A percentile compares a stretch with the other conserved stretches of the same genome.
These are phyloP conservation scores for Aspergillus tanneri DNA, from an alignment of 2,329 filamentous ascomycete genomes.

Conservation along the genomic window DNA sequence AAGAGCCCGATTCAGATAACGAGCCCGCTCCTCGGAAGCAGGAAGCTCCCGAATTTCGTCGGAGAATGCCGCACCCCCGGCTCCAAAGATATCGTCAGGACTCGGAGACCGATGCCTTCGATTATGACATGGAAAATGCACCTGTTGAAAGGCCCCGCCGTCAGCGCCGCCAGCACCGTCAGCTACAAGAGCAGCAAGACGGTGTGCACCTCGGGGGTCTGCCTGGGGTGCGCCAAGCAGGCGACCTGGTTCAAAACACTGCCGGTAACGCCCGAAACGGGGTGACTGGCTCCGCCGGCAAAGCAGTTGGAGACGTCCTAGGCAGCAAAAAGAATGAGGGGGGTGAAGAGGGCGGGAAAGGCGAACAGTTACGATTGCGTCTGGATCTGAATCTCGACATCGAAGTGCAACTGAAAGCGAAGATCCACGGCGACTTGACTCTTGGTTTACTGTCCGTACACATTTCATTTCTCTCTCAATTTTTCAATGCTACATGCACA, in stretches of 20 bases:
- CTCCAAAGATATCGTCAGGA: conserved; percentile 40
- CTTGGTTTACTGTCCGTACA: conserved; percentile 70
- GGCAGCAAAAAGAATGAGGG: conserved; percentile 32
- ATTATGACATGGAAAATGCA: conserved; percentile 48
- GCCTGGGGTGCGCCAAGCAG: conserved; percentile 57
- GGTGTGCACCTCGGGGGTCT: conserved; percentile 48
- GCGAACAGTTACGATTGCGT: conserved; percentile 57
- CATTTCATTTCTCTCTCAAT: not conserved
- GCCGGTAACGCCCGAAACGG: conserved; percentile 49
- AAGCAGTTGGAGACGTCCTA: conserved; percentile 42
- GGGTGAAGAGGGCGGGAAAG: conserved; percentile 41
- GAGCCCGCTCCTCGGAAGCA: conserved; percentile 31
- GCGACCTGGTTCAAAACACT: conserved; percentile 54
- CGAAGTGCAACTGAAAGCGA: conserved; percentile 81
- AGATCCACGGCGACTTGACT: conserved; percentile 80
- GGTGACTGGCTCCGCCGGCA: conserved; percentile 41
- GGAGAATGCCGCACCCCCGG: conserved; percentile 26
- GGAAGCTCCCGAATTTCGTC: conserved; percentile 45
- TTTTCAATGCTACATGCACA: not conserved
- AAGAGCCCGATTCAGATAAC: conserved; percentile 35
- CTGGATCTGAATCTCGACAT: conserved; percentile 78
- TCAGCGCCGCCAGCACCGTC: conserved; percentile 54
- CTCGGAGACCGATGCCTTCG: no score
- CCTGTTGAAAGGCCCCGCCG: conserved; percentile 50
- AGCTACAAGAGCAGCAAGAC: conserved; percentile 42